Percentiles rank a stretch among this genome's conserved stretches.
phyloP scores from a whole-genome alignment of 2,329 filamentous ascomycete genomes.

The Sporothrix brunneoviolacea region DNA sequence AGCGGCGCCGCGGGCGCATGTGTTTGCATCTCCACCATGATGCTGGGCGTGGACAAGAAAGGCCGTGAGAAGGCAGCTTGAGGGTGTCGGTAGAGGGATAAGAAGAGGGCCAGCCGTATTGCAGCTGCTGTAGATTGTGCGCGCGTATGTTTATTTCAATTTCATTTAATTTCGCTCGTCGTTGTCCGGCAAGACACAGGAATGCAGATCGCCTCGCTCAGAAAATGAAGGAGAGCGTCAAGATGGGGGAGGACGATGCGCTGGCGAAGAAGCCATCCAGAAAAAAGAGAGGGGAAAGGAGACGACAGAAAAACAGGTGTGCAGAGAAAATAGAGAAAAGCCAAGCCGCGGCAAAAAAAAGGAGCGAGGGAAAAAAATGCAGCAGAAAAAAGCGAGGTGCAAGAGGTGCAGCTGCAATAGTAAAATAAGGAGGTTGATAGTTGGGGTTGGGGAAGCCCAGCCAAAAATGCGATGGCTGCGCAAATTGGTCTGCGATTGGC shows the following conservation, averaged over 20 bases:
- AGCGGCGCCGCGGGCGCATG: conserved; percentile 20
- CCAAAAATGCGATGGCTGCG: conserved; percentile 12
- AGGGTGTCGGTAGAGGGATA: background rate
- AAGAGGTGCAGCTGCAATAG: background rate
- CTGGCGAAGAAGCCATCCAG: background rate
- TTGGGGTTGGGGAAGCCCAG: background rate
- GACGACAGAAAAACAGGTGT: background rate
- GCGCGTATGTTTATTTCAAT: no score
- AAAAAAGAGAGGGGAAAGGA: background rate
- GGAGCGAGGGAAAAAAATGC: background rate
- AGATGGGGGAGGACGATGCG: background rate
- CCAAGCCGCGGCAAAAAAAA: background rate
- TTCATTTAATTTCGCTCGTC: background rate
- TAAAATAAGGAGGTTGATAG: conserved; percentile 15
- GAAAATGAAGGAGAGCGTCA: background rate
- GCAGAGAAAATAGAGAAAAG: background rate
- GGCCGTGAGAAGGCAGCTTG: background rate
- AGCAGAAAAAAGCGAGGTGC: background rate
- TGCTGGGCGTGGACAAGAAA: background rate
- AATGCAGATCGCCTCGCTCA: conserved; percentile 1
- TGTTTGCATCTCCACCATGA: conserved; percentile 23
- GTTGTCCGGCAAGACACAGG: background rate
- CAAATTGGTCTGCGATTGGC: conserved; percentile 9
- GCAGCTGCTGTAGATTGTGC: background rate
- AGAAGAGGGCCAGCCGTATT: background rate